Percentiles rank a stretch among this genome's conserved stretches.
These are phyloP conservation scores for Globisporangium nunn DNA, from an alignment of 352 stramenopile genomes.

Conservation along the genomic window DNA sequence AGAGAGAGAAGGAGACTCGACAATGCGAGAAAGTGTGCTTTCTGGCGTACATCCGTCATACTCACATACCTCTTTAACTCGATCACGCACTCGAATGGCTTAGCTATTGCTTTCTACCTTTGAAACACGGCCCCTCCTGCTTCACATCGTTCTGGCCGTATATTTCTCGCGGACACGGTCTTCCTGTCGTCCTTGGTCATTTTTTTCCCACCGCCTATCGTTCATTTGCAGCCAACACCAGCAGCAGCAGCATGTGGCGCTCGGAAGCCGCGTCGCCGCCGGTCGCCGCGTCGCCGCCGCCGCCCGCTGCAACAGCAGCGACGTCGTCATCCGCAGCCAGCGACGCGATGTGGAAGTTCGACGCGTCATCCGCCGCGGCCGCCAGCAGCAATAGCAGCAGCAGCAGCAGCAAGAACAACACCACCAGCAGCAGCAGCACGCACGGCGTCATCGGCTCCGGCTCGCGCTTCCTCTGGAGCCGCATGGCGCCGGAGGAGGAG, in stretches of 20 bases:
- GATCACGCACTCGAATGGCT: no score
- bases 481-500: slow-evolving; percentile 56
- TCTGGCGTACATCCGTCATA: no score
- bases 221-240: neutral
- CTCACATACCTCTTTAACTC: no score
- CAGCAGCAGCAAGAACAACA: neutral
- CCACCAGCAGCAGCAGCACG: neutral
- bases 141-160: neutral
- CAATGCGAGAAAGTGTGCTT: no score
- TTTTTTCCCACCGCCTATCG: slow-evolving; percentile 2
- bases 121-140: no score
- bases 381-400: neutral
- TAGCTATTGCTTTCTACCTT: no score
- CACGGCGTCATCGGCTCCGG: slow-evolving; percentile 35
- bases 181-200: neutral
- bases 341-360: slow-evolving; percentile 10
- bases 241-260: slow-evolving; percentile 8
- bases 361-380: neutral
- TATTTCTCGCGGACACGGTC: slow-evolving; percentile 1
- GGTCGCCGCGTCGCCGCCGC: neutral
- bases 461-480: slow-evolving; percentile 48
- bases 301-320: neutral
- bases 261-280: neutral
- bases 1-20: no score
- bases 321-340: neutral